Base-by-base conservation (phyloP, 148 eudicot genomes). In the Heliosperma pusillum region DNA sequence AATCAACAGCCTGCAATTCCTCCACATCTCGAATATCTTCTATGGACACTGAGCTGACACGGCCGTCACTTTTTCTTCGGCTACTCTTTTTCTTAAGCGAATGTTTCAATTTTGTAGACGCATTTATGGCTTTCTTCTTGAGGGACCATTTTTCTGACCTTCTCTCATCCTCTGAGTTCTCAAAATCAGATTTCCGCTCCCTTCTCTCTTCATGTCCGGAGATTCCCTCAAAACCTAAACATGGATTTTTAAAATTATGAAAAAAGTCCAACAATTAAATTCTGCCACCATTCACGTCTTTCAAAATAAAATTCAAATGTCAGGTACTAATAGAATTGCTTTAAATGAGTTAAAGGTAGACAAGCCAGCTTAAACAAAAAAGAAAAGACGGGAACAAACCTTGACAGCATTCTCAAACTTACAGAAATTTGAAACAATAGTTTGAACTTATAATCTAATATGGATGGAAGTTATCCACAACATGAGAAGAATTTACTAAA, bases 21-120 rank as follows among this genome's bases (percentile, higher is more conserved):
- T 87, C 91, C 33, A 87, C 92, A 86, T 91, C 98, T 58, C 96
- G 93, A 81, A 91, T 87, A 87, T 93, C 98, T 85, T 93, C 98
- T 72, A 93, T 89, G 53, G 96, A 91, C 71, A 93, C 97, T 21
- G 97, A 89, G 83, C 96, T 93, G 73, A 93, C 89, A 82, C 97
- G 89, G 13, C 91, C 92, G 74, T 93, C 91, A 83, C 96, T 90
- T 80, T 90, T 93, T 74, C 96, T 88, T 83, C 98, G 88, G 76
- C 82, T 84, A 78, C 96, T 82, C 87, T 88, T 93, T 83, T 87
- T 93, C 86, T 86, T 93, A 16, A 93, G 92, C 26, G 98, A 93
- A 80, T 89, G 92, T 80, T 85, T 93, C 77, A 93, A 83, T 73
- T 91, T 93, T 17, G 91, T 84, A 11, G 98, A 93, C 71, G 98